Evolutionary conservation across 305 asterid genomes (phyloP).

Genomic region (Lippia alba): DNA sequence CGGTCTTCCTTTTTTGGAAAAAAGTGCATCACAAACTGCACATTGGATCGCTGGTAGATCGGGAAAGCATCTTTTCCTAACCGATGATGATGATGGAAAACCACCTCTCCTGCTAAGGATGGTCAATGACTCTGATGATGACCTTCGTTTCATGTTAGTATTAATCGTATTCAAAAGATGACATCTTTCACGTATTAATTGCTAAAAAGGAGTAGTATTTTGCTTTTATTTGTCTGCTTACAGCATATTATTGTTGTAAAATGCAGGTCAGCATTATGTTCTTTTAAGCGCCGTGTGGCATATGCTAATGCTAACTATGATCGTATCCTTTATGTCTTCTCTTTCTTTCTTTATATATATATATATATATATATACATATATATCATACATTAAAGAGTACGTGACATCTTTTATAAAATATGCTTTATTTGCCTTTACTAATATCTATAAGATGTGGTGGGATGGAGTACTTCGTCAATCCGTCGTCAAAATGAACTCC

Average conservation of each 20-base stretch:
- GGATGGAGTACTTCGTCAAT: constrained; percentile 98
- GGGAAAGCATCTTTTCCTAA: constrained; percentile 92
- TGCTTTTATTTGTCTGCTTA: constrained; percentile 21
- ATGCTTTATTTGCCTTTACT: constrained; percentile 50
- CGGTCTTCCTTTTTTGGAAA: constrained; percentile 87
- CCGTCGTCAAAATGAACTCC: constrained; percentile 82
- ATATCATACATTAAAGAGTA: constrained; percentile 25
- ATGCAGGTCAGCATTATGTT: constrained; percentile 75
- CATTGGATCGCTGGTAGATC: constrained; percentile 91
- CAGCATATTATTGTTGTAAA: constrained; percentile 5
- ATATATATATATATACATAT: no score
- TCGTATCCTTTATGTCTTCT: constrained; percentile 60
- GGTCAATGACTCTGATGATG: constrained; percentile 76
- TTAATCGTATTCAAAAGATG: constrained; percentile 7
- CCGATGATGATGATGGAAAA: constrained; percentile 72
- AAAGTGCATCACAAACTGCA: constrained; percentile 77
- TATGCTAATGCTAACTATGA: constrained; percentile 90
- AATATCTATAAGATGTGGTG: constrained; percentile 67
- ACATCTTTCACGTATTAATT: constrained; percentile 1
- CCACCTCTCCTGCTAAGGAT: constrained; percentile 84
- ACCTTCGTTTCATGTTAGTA: constrained; percentile 78
- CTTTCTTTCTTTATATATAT: no score
- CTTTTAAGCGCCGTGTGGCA: constrained; percentile 91
- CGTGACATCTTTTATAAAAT: constrained; percentile 16
- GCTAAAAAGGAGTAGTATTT: background rate